Evolutionary conservation across 1,284 basidiomycete species (phyloP), one percentile per base, ranked within the genome.

Genomic region (Nidula niveotomentosa): DNA sequence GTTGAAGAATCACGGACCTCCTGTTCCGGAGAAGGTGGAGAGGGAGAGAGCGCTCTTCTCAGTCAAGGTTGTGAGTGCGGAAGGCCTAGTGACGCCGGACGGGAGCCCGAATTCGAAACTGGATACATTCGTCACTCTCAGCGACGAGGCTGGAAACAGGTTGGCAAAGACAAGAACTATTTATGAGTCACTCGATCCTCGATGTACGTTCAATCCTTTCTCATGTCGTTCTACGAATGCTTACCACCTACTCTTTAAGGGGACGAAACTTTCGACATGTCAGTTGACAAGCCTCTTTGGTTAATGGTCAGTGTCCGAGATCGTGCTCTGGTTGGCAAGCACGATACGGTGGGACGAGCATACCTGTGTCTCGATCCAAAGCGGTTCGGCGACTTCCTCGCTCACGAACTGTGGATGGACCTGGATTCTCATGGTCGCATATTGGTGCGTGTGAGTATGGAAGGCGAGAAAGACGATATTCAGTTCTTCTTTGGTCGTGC

Each of bases 401-500:
- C 93, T 8, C 94, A 96, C 64, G 97, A 99, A 62, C 71, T 96
- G 7, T 95, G 96, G 88, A 83, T 96, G 72, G 89, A 94, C 55
- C 75, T 99, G n/a, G 94, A 96, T 64, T 87, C 90, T 5, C 84
- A 88, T 55, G 95, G 96, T 1, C 85, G 94, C 36, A 81, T 98
- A 36, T 74, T 97, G 47, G 76, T 98, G 23, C 84, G 97, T 6
- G 84, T 99, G 52, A 96, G 94, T 68, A 98, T 99, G 95, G 97
- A 99, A 67, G 95, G 95, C 48, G 96, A 98, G 78, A 93, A 96
- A 71, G 96, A 98, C 66, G 97, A 99, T 68, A 93, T 96, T 17
- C 91, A 94, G 61, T 99, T 98, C 78, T 95, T 94, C 76, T 99
- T 99, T 67, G 97, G 97, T 9, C 83, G 94, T 41, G 97, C 91